A percentile compares a stretch with the other conserved stretches of the same genome.
phyloP scores from a whole-genome alignment of 108 stramenopile genomes.

The Skeletonema costatum region DNA sequence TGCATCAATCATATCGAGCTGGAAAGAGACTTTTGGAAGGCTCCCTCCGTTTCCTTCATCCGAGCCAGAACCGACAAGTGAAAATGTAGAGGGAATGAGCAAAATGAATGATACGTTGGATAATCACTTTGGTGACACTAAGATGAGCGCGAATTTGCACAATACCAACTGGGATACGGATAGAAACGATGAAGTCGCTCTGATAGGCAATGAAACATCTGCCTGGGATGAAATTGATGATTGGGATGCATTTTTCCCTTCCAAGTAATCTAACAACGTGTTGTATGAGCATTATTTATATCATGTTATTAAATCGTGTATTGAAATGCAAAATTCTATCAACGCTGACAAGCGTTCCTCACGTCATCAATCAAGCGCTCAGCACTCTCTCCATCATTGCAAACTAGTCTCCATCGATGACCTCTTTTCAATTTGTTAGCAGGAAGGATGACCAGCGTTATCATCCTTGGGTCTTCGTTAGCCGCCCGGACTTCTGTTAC shows the following conservation, averaged over 20 bases:
- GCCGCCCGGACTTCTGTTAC: conserved; percentile 81
- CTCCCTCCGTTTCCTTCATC: conserved; percentile 32
- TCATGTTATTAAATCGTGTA: background rate
- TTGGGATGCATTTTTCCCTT: conserved; percentile 37
- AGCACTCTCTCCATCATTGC: conserved; percentile 78
- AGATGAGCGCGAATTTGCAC: background rate
- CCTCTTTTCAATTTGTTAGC: conserved; percentile 58
- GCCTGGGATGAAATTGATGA: conserved; percentile 50
- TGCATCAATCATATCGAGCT: conserved; percentile 35
- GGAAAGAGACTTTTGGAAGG: conserved; percentile 51
- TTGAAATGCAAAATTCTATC: background rate
- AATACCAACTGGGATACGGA: background rate
- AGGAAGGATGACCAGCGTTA: conserved; percentile 74
- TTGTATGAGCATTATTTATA: background rate
- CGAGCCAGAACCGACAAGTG: background rate
- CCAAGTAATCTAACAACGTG: background rate
- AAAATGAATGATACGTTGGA: background rate
- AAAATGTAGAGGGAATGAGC: background rate
- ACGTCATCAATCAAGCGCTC: conserved; percentile 84
- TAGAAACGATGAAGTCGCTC: conserved; percentile 4
- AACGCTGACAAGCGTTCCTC: conserved; percentile 59
- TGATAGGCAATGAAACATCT: conserved; percentile 24
- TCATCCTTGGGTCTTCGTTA: conserved; percentile 71
- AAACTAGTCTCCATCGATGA: conserved; percentile 81
- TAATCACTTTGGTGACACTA: background rate